Evolutionary conservation across 257 asterid genomes (phyloP).

Genomic region (Apocynum venetum): DNA sequence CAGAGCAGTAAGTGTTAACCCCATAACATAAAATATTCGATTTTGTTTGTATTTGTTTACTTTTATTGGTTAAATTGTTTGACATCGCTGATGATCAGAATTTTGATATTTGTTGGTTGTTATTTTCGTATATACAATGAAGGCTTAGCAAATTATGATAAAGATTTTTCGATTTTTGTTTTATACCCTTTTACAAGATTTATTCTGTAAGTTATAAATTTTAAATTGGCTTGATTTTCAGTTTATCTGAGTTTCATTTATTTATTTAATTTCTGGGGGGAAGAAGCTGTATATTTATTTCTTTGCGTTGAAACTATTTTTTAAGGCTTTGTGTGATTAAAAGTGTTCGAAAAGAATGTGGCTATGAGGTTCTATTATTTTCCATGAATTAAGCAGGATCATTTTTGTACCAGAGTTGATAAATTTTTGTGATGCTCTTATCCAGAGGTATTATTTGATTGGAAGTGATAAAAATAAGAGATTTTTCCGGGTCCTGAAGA

Average conservation of each 20-base stretch:
- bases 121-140: not conserved
- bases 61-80: not conserved
- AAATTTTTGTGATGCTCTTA: not conserved
- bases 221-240: not conserved
- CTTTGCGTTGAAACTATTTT: not conserved
- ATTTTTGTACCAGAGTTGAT: not conserved
- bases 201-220: not conserved
- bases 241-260: not conserved
- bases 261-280: not conserved
- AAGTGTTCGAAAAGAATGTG: not conserved
- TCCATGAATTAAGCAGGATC: not conserved
- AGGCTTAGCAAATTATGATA: not conserved
- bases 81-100: not conserved
- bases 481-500: slow-evolving; percentile 80
- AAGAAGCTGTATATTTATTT: not conserved
- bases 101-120: not conserved
- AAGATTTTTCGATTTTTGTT: not conserved
- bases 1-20: slow-evolving; percentile 55
- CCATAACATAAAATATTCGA: not conserved
- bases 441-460: slow-evolving; percentile 88
- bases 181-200: not conserved
- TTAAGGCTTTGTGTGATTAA: not conserved
- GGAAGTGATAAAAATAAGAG: slow-evolving; percentile 92
- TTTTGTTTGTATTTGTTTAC: not conserved
- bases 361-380: not conserved